phyloP scores from a whole-genome alignment of 2,329 filamentous ascomycete species.

The Aspergillus nomiae region DNA sequence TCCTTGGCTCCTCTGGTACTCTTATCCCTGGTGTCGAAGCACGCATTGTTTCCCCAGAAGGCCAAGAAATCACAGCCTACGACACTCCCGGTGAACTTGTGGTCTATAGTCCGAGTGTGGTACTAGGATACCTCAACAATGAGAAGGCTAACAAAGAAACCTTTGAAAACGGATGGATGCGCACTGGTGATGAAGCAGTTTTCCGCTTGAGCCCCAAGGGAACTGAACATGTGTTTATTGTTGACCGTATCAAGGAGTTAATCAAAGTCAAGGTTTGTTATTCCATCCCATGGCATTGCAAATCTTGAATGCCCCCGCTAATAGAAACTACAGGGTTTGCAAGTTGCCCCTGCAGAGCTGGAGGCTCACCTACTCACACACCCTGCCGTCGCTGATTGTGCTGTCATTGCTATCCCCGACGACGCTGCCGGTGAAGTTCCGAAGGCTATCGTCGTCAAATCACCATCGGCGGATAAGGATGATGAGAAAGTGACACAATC shows the following conservation, averaged over 20 bases:
- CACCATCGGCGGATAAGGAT: constrained; percentile 54
- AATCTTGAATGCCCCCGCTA: constrained; percentile 1
- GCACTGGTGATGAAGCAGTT: constrained; percentile 82
- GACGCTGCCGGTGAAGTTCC: constrained; percentile 63
- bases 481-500: constrained; percentile 53
- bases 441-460: constrained; percentile 66
- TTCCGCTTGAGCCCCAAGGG: constrained; percentile 65
- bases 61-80: constrained; percentile 68
- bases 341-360: constrained; percentile 82
- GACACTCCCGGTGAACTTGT: constrained; percentile 79
- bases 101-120: constrained; percentile 74
- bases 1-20: constrained; percentile 71
- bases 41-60: constrained; percentile 69
- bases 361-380: constrained; percentile 78
- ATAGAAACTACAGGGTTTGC: constrained; percentile 60
- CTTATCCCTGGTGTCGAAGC: constrained; percentile 66
- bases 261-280: constrained; percentile 72
- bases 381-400: constrained; percentile 72
- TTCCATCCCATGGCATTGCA: constrained; percentile 24
- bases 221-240: constrained; percentile 79
- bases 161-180: constrained; percentile 78
- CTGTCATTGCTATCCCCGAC: constrained; percentile 74
- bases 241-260: constrained; percentile 77
- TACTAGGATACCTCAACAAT: constrained; percentile 85
- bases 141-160: constrained; percentile 80